Evolutionary conservation across 106 monocot genomes (phyloP).

Genomic region (Dendrobium nobile): DNA sequence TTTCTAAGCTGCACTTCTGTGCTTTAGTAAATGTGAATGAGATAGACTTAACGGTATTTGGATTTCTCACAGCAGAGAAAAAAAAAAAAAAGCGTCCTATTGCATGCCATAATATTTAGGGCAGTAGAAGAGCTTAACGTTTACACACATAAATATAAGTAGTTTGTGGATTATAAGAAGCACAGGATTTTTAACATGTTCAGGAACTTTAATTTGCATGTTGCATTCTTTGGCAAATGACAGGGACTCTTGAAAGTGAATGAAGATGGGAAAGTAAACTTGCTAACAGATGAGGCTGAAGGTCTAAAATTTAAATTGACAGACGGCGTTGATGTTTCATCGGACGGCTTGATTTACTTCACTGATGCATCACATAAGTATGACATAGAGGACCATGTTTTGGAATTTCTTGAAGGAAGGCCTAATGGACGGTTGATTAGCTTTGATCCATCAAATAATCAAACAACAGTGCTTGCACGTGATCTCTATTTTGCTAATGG

Average conservation of each 20-base stretch:
- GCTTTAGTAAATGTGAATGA: too few species aligned
- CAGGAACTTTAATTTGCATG: not conserved
- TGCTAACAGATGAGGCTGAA: conserved; percentile 53
- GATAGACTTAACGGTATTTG: too few species aligned
- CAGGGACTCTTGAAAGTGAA: conserved; percentile 52
- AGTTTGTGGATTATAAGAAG: too few species aligned
- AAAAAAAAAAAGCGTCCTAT: too few species aligned
- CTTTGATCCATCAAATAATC: conserved; percentile 36
- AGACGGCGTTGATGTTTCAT: conserved; percentile 65
- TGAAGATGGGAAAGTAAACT: conserved; percentile 23
- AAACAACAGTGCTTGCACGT: conserved; percentile 36
- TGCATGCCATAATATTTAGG: too few species aligned
- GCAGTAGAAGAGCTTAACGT: too few species aligned
- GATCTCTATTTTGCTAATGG: conserved; percentile 62
- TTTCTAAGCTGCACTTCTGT: too few species aligned
- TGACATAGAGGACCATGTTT: conserved; percentile 12
- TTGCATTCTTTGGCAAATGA: not conserved
- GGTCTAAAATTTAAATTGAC: conserved; percentile 45
- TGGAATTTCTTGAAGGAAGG: conserved; percentile 50
- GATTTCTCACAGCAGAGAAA: too few species aligned
- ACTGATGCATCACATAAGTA: conserved; percentile 87
- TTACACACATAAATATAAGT: too few species aligned
- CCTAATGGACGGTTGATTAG: conserved; percentile 57
- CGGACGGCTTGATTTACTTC: conserved; percentile 67
- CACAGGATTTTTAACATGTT: too few species aligned